Conservation (phyloP, 768 basidiomycete genomes). For the Glaciozyma martinii region DNA sequence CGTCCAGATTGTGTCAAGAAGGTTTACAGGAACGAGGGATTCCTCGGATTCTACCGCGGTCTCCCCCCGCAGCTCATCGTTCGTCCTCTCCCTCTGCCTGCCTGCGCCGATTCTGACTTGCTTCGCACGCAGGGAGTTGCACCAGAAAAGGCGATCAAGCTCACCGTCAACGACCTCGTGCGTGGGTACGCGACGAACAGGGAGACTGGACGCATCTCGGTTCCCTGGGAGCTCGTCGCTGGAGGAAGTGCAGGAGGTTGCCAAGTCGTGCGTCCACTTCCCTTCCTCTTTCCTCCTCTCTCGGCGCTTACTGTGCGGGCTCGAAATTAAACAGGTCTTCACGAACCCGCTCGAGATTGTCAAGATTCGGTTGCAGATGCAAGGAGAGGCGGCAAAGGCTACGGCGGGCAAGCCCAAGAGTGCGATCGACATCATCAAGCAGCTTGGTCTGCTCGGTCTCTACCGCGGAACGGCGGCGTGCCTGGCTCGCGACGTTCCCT, state of each 20-base stretch:
- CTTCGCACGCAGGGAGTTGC: constrained; percentile 63
- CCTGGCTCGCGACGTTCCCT: constrained; percentile 86
- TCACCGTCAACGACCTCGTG: constrained; percentile 90
- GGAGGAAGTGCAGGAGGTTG: constrained; percentile 91
- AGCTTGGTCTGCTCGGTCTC: constrained; percentile 81
- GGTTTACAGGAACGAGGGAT: constrained; percentile 88
- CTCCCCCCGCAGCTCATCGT: constrained; percentile 89
- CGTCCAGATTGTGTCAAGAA: constrained; percentile 78
- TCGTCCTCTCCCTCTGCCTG: constrained; percentile 27
- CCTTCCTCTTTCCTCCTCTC: constrained; percentile 2
- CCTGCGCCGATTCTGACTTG: not conserved
- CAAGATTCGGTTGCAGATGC: constrained; percentile 64
- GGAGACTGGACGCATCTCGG: constrained; percentile 84
- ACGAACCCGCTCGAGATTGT: constrained; percentile 90
- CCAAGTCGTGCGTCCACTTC: constrained; percentile 57
- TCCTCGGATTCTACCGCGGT: constrained; percentile 91
- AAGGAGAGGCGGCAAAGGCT: constrained; percentile 83
- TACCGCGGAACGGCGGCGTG: constrained; percentile 92
- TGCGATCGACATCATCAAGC: constrained; percentile 83
- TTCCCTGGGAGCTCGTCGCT: constrained; percentile 84
- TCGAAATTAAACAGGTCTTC: constrained; percentile 64
- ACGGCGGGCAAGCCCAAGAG: constrained; percentile 65
- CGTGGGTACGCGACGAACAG: constrained; percentile 78
- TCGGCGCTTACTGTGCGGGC: constrained; percentile 10
- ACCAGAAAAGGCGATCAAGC: constrained; percentile 94